phyloP scores from a whole-genome alignment of 1,284 basidiomycete species.

The Hymenochaete sp. region DNA sequence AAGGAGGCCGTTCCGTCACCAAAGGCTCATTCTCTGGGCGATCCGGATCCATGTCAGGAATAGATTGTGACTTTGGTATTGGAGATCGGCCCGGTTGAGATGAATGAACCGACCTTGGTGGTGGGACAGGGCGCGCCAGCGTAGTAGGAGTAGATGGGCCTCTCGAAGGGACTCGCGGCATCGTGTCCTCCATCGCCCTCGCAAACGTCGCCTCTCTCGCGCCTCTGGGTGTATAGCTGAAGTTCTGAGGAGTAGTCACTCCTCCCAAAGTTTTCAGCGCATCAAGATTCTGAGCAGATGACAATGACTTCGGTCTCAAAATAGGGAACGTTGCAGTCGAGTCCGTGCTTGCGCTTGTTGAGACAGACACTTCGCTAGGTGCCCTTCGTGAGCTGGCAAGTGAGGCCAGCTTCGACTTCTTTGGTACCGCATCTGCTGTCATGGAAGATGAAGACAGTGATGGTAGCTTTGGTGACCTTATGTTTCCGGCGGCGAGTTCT shows the following conservation, averaged over 20 bases:
- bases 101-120: too few relatives aligned
- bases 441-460: neutral
- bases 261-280: constrained; percentile 20
- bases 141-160: neutral
- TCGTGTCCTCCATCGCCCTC: too few relatives aligned
- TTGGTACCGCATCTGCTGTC: constrained; percentile 18
- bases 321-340: constrained; percentile 59
- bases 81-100: neutral
- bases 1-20: neutral
- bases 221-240: too few relatives aligned
- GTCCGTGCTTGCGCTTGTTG: constrained; percentile 33
- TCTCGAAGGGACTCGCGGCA: constrained; percentile 1
- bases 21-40: neutral
- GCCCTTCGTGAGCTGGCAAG: constrained; percentile 46
- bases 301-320: constrained; percentile 53
- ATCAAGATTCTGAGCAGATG: constrained; percentile 29
- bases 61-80: neutral
- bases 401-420: constrained; percentile 54
- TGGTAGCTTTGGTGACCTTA: neutral
- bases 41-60: neutral
- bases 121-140: neutral
- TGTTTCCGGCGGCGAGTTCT: neutral
- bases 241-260: constrained; percentile 13
- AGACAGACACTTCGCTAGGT: constrained; percentile 38
- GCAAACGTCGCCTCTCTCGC: too few relatives aligned